Base-by-base conservation (phyloP, 2,329 filamentous ascomycete genomes). In the Aspergillus candidus region DNA sequence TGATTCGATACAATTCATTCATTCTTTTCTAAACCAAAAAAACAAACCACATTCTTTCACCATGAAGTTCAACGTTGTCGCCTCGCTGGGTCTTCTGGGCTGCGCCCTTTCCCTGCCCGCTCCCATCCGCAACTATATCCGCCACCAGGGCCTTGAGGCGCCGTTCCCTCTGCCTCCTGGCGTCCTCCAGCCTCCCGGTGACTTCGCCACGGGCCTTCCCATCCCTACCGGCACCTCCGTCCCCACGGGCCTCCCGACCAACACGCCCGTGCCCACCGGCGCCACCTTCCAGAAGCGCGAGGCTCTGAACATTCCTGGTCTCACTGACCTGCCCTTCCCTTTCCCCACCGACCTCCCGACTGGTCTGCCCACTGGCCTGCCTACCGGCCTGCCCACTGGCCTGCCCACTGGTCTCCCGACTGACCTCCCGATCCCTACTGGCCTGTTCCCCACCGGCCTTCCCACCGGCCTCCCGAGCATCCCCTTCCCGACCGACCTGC, bases 21-120 rank as follows among this genome's bases (percentile, higher is more conserved):
- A 17, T 7, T 44, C 42, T 22, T 41, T 40, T 36, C 31, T 27
- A 15, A 3, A 15, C n/a, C n/a, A 15, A 15, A 15, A 15, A 33
- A 32, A 29, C 18, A 18, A 13, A 17, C 14, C 15, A 27, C 17
- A 22, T 15, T 31, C 29, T 39, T 45, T 39, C 46, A 43, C 12
- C 22, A 48, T 48, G 46, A 48, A 45, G 43, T 39, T 36, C 42
- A 22, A 35, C 38, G 15, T 30, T 41, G 35, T 37, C 32, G 46
- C 32, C 27, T 18, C 35, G 11, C 17, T 48, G 14, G 46, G 42
- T 31, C 30, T 48, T 30, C n/a, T 44, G 35, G 39, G 46, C 46
- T 41, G 35, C 33, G 46, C 46, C 38, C 32, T 46, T 14, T 42
- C 46, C 22, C 18, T 48, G 32, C 46, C 46, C 7, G 29, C 35